Evolutionary conservation across 352 stramenopile genomes (phyloP).

Genomic region (Globisporangium megalacanthum): DNA sequence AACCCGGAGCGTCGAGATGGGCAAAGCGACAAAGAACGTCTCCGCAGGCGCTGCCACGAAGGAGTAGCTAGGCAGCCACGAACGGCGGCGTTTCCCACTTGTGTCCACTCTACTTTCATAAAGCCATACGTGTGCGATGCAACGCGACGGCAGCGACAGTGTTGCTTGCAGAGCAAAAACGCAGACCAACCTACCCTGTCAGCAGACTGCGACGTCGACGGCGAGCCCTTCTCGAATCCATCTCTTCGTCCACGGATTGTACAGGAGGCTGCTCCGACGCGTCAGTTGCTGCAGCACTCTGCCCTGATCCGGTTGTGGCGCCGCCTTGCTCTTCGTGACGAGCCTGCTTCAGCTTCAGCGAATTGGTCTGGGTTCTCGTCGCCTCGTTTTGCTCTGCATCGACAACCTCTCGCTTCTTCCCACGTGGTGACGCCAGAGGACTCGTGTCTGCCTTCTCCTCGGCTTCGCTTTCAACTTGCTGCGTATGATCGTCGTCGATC

Average conservation of each 20-base stretch:
- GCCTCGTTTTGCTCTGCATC: slow-evolving; percentile 11
- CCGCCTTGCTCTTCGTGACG: neutral
- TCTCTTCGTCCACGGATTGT: slow-evolving; percentile 16
- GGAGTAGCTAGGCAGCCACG: slow-evolving; percentile 11
- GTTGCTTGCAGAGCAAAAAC: too few relatives aligned
- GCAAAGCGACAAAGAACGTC: slow-evolving; percentile 84
- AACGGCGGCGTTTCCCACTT: neutral
- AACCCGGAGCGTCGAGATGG: slow-evolving; percentile 86
- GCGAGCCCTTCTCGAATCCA: slow-evolving; percentile 26
- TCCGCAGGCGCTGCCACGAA: slow-evolving; percentile 24
- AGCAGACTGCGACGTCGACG: slow-evolving; percentile 22
- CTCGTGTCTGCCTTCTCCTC: neutral
- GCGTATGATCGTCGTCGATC: neutral
- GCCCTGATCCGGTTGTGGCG: neutral
- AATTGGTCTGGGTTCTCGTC: slow-evolving; percentile 4
- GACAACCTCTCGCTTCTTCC: neutral
- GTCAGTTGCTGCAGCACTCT: neutral
- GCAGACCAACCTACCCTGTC: neutral
- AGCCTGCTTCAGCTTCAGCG: slow-evolving; percentile 1
- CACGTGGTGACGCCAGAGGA: neutral
- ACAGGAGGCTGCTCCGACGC: neutral
- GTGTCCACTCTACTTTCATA: slow-evolving; percentile 1
- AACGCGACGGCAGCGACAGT: too few relatives aligned
- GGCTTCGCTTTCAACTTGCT: too few relatives aligned
- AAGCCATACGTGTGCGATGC: slow-evolving; percentile 1